A percentile compares a stretch with the other conserved stretches of the same genome.
These are phyloP conservation scores for Sporothrix euskadiensis DNA, from an alignment of 2,329 filamentous ascomycete genomes.

Conservation along the genomic window DNA sequence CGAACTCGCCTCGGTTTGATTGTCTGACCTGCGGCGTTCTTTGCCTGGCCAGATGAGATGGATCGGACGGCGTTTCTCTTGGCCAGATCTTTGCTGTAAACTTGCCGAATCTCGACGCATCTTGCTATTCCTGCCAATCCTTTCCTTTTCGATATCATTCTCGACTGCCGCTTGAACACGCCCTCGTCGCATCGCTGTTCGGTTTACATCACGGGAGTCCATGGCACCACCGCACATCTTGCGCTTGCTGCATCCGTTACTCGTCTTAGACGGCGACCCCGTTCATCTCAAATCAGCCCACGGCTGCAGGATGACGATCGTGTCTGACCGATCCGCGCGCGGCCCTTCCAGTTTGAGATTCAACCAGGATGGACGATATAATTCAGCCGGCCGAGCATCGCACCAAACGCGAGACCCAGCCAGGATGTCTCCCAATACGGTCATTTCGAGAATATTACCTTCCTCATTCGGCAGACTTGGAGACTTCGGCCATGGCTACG, in stretches of 20 bases:
- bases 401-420: neutral
- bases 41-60: constrained; percentile 21
- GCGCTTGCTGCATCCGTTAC: neutral
- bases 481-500: neutral
- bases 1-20: constrained; percentile 36
- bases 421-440: neutral
- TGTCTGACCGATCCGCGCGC: constrained; percentile 2
- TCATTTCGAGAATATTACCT: neutral
- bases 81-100: constrained; percentile 2
- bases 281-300: neutral
- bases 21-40: constrained; percentile 37
- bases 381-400: neutral
- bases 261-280: neutral
- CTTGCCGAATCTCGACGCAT: neutral
- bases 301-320: neutral
- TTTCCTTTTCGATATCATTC: neutral
- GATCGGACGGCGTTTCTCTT: constrained; percentile 15
- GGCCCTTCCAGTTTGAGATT: neutral
- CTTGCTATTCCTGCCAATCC: constrained; percentile 1
- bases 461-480: neutral
- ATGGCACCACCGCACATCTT: neutral
- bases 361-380: neutral
- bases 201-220: neutral
- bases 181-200: neutral
- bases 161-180: neutral